Percentiles rank a stretch among this genome's conserved stretches.
Conservation (phyloP, 345 rosid species). For the Eucalyptus sp. region DNA sequence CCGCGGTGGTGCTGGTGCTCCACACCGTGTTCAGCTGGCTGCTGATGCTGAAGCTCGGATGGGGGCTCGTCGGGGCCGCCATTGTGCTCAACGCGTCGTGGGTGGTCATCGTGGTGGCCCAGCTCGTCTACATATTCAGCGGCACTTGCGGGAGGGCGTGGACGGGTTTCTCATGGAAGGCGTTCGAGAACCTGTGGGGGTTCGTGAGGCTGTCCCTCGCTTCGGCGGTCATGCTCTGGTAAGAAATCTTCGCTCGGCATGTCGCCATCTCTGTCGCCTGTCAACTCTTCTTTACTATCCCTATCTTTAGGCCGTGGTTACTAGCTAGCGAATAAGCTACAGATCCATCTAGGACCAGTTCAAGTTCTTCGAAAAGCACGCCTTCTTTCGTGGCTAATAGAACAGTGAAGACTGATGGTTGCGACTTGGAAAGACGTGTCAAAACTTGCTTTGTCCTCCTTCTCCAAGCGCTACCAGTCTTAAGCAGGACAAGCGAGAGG, state of each 20-base stretch:
- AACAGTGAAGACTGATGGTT: not conserved
- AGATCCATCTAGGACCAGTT: not conserved
- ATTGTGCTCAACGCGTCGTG: constrained; percentile 59
- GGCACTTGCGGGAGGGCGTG: constrained; percentile 81
- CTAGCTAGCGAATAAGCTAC: not conserved
- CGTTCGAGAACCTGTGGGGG: constrained; percentile 62
- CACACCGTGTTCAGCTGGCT: constrained; percentile 68
- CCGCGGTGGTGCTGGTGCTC: constrained; percentile 39
- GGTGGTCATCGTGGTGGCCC: constrained; percentile 46
- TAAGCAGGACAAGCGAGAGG: not conserved
- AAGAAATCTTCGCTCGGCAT: not conserved
- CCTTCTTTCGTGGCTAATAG: not conserved
- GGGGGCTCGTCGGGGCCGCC: constrained; percentile 78
- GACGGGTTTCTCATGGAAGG: constrained; percentile 71
- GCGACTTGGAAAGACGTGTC: not conserved
- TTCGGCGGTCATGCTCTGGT: constrained; percentile 96
- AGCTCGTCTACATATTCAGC: constrained; percentile 44
- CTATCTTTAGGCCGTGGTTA: not conserved
- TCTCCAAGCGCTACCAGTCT: not conserved
- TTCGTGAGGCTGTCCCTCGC: constrained; percentile 69
- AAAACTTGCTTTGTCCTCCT: not conserved
- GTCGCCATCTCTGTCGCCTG: not conserved
- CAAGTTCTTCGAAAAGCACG: not conserved
- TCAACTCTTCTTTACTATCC: not conserved
- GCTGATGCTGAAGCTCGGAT: constrained; percentile 36